These are phyloP conservation scores for Crithidia expoeki DNA, from an alignment of 208 protist species.

Conservation along the genomic window DNA sequence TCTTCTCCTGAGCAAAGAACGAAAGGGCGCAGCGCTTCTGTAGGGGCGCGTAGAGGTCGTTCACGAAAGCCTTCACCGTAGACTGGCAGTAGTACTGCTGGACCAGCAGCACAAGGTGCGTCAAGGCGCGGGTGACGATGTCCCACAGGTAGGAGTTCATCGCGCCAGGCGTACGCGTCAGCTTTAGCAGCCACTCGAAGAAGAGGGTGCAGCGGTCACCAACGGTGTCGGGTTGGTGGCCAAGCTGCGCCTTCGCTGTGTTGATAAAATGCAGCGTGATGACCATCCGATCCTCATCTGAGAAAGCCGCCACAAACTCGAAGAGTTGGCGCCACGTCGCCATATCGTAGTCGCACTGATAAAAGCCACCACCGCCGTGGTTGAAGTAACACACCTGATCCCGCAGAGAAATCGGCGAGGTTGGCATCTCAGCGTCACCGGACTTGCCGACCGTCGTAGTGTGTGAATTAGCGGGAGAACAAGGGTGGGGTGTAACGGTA, in stretches of 20 bases:
- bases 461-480: neutral
- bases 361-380: conserved; percentile 44
- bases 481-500: neutral
- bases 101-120: conserved; percentile 47
- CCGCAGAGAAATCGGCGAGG: neutral
- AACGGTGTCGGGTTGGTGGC: conserved; percentile 41
- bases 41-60: conserved; percentile 49
- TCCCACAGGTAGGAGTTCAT: conserved; percentile 74
- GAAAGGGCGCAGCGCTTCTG: conserved; percentile 45
- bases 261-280: conserved; percentile 64
- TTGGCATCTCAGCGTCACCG: neutral
- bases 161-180: conserved; percentile 36
- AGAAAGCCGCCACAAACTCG: conserved; percentile 44
- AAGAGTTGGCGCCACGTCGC: conserved; percentile 67
- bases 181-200: conserved; percentile 60
- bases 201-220: conserved; percentile 67
- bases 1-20: conserved; percentile 59
- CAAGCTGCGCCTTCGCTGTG: conserved; percentile 53
- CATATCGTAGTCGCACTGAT: conserved; percentile 73
- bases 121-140: conserved; percentile 46
- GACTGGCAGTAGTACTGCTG: conserved; percentile 55
- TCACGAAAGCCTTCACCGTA: conserved; percentile 52
- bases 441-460: neutral
- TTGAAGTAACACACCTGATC: conserved; percentile 57
- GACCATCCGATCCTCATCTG: conserved; percentile 59